phyloP scores from a whole-genome alignment of 768 basidiomycete genomes.

The Imleria badia region DNA sequence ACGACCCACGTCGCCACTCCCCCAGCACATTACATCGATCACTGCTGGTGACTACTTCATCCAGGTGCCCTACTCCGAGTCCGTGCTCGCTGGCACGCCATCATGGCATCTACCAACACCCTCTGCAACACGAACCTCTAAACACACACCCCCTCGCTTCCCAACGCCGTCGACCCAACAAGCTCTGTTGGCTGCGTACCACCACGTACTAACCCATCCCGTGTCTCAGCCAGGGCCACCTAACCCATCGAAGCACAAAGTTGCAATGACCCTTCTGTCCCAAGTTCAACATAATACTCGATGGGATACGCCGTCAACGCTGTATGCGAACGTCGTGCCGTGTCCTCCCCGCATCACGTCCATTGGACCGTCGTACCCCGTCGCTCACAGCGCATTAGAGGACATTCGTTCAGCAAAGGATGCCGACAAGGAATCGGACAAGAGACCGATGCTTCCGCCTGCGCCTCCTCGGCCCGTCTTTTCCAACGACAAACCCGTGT shows the following conservation, averaged over 20 bases:
- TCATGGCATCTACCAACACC: constrained; percentile 68
- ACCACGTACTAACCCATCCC: constrained; percentile 74
- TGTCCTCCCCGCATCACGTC: constrained; percentile 60
- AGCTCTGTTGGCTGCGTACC: constrained; percentile 67
- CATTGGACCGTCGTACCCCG: constrained; percentile 66
- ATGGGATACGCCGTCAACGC: constrained; percentile 68
- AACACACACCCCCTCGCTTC: constrained; percentile 29
- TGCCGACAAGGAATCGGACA: constrained; percentile 55
- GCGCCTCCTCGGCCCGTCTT: constrained; percentile 42
- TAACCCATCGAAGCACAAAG: constrained; percentile 67
- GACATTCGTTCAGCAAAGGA: constrained; percentile 40
- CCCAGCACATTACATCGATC: constrained; percentile 40
- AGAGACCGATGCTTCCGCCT: constrained; percentile 31
- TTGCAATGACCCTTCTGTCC: constrained; percentile 68
- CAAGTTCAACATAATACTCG: constrained; percentile 56
- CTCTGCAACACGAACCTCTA: constrained; percentile 24
- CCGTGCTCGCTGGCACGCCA: constrained; percentile 60
- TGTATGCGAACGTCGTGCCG: constrained; percentile 59
- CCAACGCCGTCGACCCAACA: constrained; percentile 60
- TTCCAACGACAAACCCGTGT: constrained; percentile 53
- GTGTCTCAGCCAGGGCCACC: constrained; percentile 48
- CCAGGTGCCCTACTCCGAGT: constrained; percentile 72
- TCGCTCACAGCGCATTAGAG: constrained; percentile 39
- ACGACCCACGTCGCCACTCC: constrained; percentile 41
- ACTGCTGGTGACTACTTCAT: constrained; percentile 67